A percentile compares a stretch with the other conserved stretches of the same genome.
These are phyloP conservation scores for Acephala macrosclerotiorum DNA, from an alignment of 2,329 filamentous ascomycete genomes.

Conservation along the genomic window DNA sequence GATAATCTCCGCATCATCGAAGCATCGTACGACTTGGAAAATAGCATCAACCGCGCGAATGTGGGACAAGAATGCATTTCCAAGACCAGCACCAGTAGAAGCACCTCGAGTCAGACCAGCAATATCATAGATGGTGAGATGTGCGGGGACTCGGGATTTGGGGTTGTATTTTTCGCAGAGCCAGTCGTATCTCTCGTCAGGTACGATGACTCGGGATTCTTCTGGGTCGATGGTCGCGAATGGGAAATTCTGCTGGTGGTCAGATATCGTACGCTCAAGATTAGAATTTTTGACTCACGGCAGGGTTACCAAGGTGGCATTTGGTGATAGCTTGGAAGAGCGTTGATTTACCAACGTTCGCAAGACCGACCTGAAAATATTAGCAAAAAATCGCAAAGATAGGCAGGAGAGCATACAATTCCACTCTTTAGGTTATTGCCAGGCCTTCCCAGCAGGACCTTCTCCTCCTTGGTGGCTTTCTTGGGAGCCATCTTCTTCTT, in stretches of 20 bases:
- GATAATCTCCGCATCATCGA: conserved; percentile 99
- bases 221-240: conserved; percentile 99
- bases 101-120: conserved; percentile 95
- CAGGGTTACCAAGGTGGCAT: conserved; percentile 95
- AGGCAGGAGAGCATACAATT: conserved; percentile 71
- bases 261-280: conserved; percentile 32
- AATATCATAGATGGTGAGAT: conserved; percentile 98
- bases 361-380: conserved; percentile 82
- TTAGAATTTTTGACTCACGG: conserved; percentile 64
- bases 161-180: conserved; percentile 96
- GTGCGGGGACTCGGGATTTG: conserved; percentile 95
- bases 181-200: conserved; percentile 96
- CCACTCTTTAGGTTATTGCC: conserved; percentile 99
- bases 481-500: conserved; percentile 85
- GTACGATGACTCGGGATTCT: conserved; percentile 96
- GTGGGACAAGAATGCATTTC: conserved; percentile 97
- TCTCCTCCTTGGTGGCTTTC: conserved; percentile 90
- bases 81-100: conserved; percentile 95
- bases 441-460: conserved; percentile 92
- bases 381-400: conserved; percentile 18
- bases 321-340: conserved; percentile 99
- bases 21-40: conserved; percentile 95
- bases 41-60: conserved; percentile 98
- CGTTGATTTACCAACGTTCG: conserved; percentile 99
- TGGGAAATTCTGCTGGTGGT: conserved; percentile 79